Evolutionary conservation across 2,329 filamentous ascomycete species (phyloP).

Genomic region (Escovopsis sp.): DNA sequence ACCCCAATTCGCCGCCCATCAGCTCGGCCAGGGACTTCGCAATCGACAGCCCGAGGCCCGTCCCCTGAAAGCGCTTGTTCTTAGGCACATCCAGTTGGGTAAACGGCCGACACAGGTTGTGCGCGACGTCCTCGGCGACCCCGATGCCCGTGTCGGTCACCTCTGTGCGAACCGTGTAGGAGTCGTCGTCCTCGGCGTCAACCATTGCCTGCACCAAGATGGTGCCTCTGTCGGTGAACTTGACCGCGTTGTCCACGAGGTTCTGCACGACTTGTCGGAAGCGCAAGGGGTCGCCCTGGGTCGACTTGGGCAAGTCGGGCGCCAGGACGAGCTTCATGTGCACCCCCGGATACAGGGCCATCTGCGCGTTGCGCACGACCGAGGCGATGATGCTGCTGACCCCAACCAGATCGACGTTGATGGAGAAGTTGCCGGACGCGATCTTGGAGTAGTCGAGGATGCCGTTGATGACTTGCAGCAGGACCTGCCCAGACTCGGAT

Average conservation of each 20-base stretch:
- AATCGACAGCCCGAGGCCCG: conserved; percentile 40
- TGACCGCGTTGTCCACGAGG: conserved; percentile 42
- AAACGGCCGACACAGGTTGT: conserved; percentile 39
- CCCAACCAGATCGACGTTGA: conserved; percentile 36
- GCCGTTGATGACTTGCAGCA: conserved; percentile 48
- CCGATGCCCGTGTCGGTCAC: conserved; percentile 41
- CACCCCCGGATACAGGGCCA: conserved; percentile 29
- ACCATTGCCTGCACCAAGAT: conserved; percentile 29
- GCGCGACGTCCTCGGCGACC: conserved; percentile 26
- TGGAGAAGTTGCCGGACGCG: conserved; percentile 41
- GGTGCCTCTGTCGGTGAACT: conserved; percentile 43
- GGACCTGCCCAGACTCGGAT: conserved; percentile 40
- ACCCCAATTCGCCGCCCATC: conserved; percentile 34
- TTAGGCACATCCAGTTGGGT: conserved; percentile 37
- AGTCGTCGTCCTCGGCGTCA: conserved; percentile 23
- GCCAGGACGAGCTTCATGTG: conserved; percentile 28
- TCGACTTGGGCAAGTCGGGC: conserved; percentile 30
- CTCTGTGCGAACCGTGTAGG: conserved; percentile 32
- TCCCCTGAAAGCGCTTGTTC: conserved; percentile 38
- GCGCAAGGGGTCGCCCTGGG: conserved; percentile 41
- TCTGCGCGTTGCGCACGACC: conserved; percentile 34
- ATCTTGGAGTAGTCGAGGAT: conserved; percentile 53
- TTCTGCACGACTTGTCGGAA: conserved; percentile 50
- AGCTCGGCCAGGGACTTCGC: conserved; percentile 39
- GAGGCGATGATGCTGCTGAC: conserved; percentile 29